Evolutionary conservation across 1,284 basidiomycete genomes (phyloP).

Genomic region (Microbotryum violaceum): DNA sequence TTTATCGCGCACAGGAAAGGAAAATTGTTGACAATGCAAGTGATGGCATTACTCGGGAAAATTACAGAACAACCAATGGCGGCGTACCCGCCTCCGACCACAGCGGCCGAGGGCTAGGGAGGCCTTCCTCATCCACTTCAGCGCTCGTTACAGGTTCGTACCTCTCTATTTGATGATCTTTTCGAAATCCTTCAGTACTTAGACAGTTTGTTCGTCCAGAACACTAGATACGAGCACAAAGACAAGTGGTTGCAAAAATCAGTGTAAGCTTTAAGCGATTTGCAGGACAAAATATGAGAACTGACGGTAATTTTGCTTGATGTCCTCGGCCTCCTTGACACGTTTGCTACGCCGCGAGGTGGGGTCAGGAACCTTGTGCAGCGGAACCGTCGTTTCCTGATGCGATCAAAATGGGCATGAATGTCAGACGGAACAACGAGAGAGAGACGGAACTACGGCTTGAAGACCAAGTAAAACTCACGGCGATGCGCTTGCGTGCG

Average conservation of each 20-base stretch:
- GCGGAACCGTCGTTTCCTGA: neutral
- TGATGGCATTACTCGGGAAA: too few relatives aligned
- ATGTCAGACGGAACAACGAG: neutral
- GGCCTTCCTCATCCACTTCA: too few relatives aligned
- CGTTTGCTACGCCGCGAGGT: neutral
- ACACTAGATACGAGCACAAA: neutral
- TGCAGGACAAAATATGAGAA: neutral
- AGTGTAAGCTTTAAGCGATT: neutral
- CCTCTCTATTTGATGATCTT: too few relatives aligned
- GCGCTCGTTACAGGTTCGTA: too few relatives aligned
- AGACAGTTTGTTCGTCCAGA: constrained; percentile 1
- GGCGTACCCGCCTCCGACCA: too few relatives aligned
- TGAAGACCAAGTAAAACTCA: neutral
- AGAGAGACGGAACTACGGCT: neutral
- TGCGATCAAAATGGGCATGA: neutral
- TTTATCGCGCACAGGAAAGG: too few relatives aligned
- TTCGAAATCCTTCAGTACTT: neutral
- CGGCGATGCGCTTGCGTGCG: constrained; percentile 18
- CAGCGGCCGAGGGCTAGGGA: too few relatives aligned
- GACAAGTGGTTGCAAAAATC: neutral
- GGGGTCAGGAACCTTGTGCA: neutral
- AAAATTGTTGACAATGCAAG: too few relatives aligned
- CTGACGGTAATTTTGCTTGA: neutral
- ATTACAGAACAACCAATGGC: too few relatives aligned
- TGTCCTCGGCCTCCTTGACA: neutral